These are phyloP conservation scores for Penicillium dipodomyicola DNA, from an alignment of 495 filamentous ascomycete genomes.

Conservation along the genomic window DNA sequence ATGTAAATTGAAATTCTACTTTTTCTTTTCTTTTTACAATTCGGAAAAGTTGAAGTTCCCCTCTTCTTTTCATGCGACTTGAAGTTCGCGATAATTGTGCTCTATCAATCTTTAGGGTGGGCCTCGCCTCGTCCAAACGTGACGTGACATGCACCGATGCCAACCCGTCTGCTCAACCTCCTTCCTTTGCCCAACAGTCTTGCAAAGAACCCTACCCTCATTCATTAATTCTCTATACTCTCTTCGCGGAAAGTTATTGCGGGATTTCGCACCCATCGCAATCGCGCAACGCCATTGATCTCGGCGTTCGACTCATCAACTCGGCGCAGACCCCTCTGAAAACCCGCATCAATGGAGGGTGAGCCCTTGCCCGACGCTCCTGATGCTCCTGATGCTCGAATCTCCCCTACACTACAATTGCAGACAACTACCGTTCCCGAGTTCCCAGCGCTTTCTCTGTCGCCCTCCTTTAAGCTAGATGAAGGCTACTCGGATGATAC, in stretches of 20 bases:
- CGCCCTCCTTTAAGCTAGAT: slow-evolving; percentile 54
- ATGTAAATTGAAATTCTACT: neutral
- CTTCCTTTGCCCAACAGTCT: neutral
- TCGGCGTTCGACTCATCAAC: neutral
- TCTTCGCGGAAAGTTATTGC: neutral
- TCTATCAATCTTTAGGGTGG: slow-evolving; percentile 20
- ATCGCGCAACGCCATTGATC: slow-evolving; percentile 5
- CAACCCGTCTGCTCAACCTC: slow-evolving; percentile 10
- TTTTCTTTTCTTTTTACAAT: neutral
- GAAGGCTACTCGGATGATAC: slow-evolving; percentile 69
- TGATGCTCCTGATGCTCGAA: slow-evolving; percentile 15
- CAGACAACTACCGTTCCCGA: slow-evolving; percentile 28
- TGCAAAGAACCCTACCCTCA: neutral
- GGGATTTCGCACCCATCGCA: slow-evolving; percentile 1
- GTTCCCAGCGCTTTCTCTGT: slow-evolving; percentile 36
- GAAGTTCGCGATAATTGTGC: neutral
- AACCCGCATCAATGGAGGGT: slow-evolving; percentile 33
- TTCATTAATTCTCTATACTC: neutral
- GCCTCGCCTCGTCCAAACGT: slow-evolving; percentile 16
- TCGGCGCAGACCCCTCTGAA: slow-evolving; percentile 2
- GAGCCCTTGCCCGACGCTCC: slow-evolving; percentile 23
- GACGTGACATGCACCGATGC: slow-evolving; percentile 23
- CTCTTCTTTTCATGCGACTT: neutral
- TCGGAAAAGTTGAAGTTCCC: neutral
- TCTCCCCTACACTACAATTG: slow-evolving; percentile 26